These are phyloP conservation scores for Diospyros lotus DNA, from an alignment of 148 eudicot genomes.

Conservation along the genomic window DNA sequence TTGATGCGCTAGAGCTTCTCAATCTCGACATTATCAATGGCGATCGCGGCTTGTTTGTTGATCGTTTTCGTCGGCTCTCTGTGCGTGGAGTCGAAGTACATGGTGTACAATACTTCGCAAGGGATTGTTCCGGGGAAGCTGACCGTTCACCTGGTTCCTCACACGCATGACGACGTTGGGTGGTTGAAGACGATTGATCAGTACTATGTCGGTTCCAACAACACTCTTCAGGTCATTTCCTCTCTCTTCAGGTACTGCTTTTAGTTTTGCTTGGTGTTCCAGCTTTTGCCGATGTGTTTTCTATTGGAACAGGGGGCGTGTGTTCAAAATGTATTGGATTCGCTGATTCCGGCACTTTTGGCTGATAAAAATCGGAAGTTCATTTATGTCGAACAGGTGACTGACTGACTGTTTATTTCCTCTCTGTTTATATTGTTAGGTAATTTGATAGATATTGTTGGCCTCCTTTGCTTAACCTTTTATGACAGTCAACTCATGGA, in stretches of 20 bases:
- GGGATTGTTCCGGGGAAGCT: slow-evolving; percentile 53
- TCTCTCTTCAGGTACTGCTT: not conserved
- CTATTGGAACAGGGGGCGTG: slow-evolving; percentile 55
- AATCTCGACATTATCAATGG: no score
- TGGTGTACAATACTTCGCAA: slow-evolving; percentile 55
- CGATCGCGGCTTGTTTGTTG: no score
- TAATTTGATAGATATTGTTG: no score
- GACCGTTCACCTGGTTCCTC: slow-evolving; percentile 82
- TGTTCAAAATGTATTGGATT: slow-evolving; percentile 81
- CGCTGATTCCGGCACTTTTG: slow-evolving; percentile 74
- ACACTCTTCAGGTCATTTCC: slow-evolving; percentile 58
- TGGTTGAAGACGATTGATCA: slow-evolving; percentile 93
- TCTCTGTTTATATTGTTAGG: not conserved
- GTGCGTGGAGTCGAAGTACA: slow-evolving; percentile 47
- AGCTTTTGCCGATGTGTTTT: not conserved
- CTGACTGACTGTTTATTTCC: not conserved
- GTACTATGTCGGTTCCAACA: slow-evolving; percentile 86
- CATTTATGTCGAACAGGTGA: slow-evolving; percentile 80
- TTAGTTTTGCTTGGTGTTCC: not conserved
- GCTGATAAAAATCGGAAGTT: slow-evolving; percentile 85
- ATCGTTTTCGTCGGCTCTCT: no score
- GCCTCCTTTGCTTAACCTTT: no score
- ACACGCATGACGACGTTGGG: slow-evolving; percentile 83
- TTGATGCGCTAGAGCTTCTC: no score
- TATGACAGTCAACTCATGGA: no score